phyloP scores from a whole-genome alignment of 805 yeast genomes.

The Metschnikowia gruessii region DNA sequence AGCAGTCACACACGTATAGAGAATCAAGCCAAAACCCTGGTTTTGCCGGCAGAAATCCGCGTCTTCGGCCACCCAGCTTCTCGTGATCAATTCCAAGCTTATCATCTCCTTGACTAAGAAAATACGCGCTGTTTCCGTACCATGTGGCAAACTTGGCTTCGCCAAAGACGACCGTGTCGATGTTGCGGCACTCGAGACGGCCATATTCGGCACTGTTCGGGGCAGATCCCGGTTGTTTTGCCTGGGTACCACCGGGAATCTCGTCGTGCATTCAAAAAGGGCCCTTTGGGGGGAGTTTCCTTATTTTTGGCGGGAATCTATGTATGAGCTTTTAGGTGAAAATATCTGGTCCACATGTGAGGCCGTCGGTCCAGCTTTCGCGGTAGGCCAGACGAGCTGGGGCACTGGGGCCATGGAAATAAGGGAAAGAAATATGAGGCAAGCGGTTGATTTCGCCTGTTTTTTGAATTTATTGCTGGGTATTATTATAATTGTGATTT shows the following conservation, averaged over 20 bases:
- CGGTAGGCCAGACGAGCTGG: too few relatives aligned
- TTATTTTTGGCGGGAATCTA: too few relatives aligned
- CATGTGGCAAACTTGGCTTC: slow-evolving; percentile 69
- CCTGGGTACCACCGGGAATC: not conserved
- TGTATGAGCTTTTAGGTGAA: too few relatives aligned
- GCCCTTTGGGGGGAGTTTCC: not conserved
- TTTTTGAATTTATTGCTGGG: too few relatives aligned
- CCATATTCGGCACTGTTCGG: slow-evolving; percentile 46
- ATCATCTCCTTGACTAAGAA: slow-evolving; percentile 37
- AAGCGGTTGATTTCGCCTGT: too few relatives aligned
- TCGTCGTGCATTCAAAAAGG: slow-evolving; percentile 1
- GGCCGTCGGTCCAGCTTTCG: too few relatives aligned
- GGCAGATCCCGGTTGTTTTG: not conserved
- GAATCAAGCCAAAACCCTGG: slow-evolving; percentile 52
- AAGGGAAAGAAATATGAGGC: too few relatives aligned
- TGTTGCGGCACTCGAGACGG: slow-evolving; percentile 58
- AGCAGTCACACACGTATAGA: slow-evolving; percentile 71
- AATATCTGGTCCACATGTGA: too few relatives aligned
- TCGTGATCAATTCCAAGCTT: slow-evolving; percentile 20
- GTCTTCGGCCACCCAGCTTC: slow-evolving; percentile 9
- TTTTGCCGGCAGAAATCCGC: slow-evolving; percentile 9
- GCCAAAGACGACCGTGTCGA: slow-evolving; percentile 65
- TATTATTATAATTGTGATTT: too few relatives aligned
- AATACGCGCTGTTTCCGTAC: slow-evolving; percentile 85
- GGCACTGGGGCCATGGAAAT: too few relatives aligned